phyloP scores from a whole-genome alignment of 1,139 yeast species.

The Scheffersomyces illinoinensis region DNA sequence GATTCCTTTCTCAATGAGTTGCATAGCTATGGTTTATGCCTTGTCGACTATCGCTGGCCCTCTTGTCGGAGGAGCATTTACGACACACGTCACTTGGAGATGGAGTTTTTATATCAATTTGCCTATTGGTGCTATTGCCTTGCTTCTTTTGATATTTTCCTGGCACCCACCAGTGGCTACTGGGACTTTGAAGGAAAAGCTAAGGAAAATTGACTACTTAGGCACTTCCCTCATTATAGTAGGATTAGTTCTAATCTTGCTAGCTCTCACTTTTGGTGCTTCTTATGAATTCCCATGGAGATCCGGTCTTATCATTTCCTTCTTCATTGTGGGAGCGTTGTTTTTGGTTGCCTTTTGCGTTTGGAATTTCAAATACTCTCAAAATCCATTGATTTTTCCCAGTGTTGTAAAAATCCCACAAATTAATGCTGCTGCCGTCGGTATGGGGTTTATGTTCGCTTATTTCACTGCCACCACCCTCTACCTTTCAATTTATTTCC shows the following conservation, averaged over 20 bases:
- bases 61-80: constrained; percentile 22
- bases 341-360: constrained; percentile 16
- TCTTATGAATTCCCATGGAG: constrained; percentile 29
- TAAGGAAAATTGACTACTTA: constrained; percentile 31
- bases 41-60: constrained; percentile 18
- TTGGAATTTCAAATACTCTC: constrained; percentile 29
- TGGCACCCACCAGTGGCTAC: constrained; percentile 36
- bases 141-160: constrained; percentile 11
- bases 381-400: constrained; percentile 28
- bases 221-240: constrained; percentile 31
- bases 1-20: constrained; percentile 13
- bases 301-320: constrained; percentile 12
- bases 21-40: constrained; percentile 15
- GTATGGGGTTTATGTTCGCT: constrained; percentile 26
- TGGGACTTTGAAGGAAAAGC: constrained; percentile 10
- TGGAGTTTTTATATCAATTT: constrained; percentile 3
- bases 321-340: constrained; percentile 11
- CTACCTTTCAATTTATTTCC: not conserved
- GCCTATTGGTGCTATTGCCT: constrained; percentile 1
- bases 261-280: constrained; percentile 40
- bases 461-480: not conserved
- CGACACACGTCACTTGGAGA: constrained; percentile 19
- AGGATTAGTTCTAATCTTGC: constrained; percentile 31
- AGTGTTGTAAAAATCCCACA: constrained; percentile 26
- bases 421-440: constrained; percentile 34